Percentiles rank a stretch among this genome's conserved stretches.
Conservation (phyloP, 78 protist species). For the Dictyostelium discoideum region dicty_2.7 NC_007089.4:347501-348000, state of each 20-base stretch:
- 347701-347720: neutral
- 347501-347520: neutral
- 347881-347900: constrained; percentile 18
- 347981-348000: neutral
- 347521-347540: neutral
- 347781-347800: neutral
- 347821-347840: neutral
- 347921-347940: neutral
- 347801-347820: neutral
- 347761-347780: neutral
- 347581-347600: neutral
- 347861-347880: neutral
- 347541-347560: neutral
- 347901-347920: constrained; percentile 25
- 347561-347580: neutral
- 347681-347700: neutral
- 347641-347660: neutral
- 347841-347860: constrained; percentile 1
- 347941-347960: neutral
- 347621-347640: neutral
- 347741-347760: neutral
- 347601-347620: neutral
- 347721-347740: neutral
- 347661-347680: neutral
- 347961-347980: constrained; percentile 2